Conservation (phyloP, 352 stramenopile species). For the Globisporangium recalcitrans region DNA sequence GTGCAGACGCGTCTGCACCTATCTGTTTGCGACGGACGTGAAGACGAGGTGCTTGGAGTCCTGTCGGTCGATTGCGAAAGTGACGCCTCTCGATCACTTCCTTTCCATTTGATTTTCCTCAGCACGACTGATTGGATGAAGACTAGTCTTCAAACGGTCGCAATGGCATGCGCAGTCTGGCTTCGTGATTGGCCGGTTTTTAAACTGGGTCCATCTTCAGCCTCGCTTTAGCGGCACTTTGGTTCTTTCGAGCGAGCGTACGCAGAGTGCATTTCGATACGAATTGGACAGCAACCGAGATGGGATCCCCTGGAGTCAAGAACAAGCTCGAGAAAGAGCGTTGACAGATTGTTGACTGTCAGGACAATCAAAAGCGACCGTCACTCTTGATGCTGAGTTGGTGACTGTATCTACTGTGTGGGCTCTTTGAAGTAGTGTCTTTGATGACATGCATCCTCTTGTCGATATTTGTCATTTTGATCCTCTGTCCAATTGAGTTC, state of each 20-base stretch:
- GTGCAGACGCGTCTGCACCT: background rate
- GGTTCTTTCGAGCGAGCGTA: background rate
- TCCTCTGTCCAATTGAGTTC: too few relatives aligned
- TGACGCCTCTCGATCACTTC: background rate
- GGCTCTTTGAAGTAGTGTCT: too few relatives aligned
- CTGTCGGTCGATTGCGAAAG: background rate
- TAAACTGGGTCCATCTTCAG: slow-evolving; percentile 9
- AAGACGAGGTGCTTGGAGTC: background rate
- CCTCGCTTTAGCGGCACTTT: background rate
- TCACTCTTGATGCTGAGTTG: background rate
- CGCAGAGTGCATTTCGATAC: background rate
- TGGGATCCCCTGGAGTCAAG: background rate
- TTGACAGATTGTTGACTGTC: too few relatives aligned
- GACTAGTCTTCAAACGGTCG: slow-evolving; percentile 7
- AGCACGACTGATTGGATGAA: slow-evolving; percentile 1
- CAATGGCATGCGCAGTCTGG: slow-evolving; percentile 6
- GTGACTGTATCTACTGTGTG: background rate
- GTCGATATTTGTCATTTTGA: too few relatives aligned
- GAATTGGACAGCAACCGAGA: background rate
- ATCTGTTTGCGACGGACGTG: background rate
- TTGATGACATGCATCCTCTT: too few relatives aligned
- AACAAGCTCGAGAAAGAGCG: too few relatives aligned
- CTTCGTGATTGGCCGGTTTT: slow-evolving; percentile 12
- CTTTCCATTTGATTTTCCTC: background rate
- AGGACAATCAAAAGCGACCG: background rate